Evolutionary conservation across 2,329 filamentous ascomycete genomes (phyloP).

Genomic region (Aaosphaeria pasadenensis): DNA sequence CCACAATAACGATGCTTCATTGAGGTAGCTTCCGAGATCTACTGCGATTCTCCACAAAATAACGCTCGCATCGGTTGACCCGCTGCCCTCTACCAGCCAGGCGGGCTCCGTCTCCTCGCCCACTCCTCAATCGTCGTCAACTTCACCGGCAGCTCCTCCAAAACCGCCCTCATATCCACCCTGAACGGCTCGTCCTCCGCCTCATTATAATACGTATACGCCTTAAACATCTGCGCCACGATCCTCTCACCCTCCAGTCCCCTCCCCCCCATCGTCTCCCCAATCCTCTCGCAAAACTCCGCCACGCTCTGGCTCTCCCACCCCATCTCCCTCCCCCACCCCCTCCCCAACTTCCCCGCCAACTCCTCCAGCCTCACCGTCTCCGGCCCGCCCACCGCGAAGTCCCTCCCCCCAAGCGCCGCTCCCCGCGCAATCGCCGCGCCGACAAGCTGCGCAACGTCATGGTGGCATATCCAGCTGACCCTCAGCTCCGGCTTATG

Average conservation of each 20-base stretch:
- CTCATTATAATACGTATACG: constrained; percentile 43
- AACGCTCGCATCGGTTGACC: no score
- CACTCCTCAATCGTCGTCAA: constrained; percentile 38
- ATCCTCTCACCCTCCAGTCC: constrained; percentile 36
- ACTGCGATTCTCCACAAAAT: no score
- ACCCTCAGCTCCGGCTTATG: constrained; percentile 37
- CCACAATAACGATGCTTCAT: no score
- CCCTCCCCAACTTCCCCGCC: constrained; percentile 30
- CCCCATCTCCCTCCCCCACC: constrained; percentile 29
- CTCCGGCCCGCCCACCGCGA: constrained; percentile 36
- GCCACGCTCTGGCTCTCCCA: constrained; percentile 31
- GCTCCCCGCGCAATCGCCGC: constrained; percentile 31
- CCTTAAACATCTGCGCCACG: constrained; percentile 40
- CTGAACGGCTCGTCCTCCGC: constrained; percentile 37
- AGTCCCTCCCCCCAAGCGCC: constrained; percentile 33
- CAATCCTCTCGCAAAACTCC: constrained; percentile 26
- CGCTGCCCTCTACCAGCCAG: constrained; percentile 7
- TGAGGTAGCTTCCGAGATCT: no score
- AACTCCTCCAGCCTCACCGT: constrained; percentile 32
- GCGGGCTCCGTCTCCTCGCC: constrained; percentile 24
- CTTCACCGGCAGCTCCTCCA: constrained; percentile 28
- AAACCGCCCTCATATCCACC: constrained; percentile 35
- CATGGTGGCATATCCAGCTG: constrained; percentile 41
- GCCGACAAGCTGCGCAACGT: constrained; percentile 40
- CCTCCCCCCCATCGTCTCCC: constrained; percentile 31